Evolutionary conservation across 495 filamentous ascomycete genomes (phyloP), one percentile per base, ranked within the genome.

Genomic region (Massariosphaeria phaeospora): DNA sequence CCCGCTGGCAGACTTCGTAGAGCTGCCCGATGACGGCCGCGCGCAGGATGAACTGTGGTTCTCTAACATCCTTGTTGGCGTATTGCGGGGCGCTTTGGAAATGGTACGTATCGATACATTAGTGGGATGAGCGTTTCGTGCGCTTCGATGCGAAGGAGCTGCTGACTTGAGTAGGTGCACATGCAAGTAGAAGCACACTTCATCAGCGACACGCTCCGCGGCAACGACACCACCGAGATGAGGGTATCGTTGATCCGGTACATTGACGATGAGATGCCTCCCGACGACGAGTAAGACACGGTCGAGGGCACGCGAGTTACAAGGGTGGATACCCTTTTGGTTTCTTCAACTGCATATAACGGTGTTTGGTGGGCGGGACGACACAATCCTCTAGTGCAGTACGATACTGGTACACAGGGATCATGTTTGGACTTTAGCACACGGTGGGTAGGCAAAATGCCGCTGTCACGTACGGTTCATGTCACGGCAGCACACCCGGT

Each of bases 161-260:
- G 36, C 36, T 40, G 36, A 9, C 2, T 12, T 35, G 31, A 17
- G 13, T 54, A 89, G 85, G 84, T 98, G 29, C 93, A 96, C 77
- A 95, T 97, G 90, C 93, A 98, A 74, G 88, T 97, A 18, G 93
- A 98, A 67, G 89, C 88, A 27, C 89, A 95, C 66, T 98, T 96
- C 69, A 85, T 96, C 65, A 96, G 89, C 71, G 93, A 98, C 67
- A 80, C 95, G 50, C 73, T 98, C 36, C 84, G 90, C 38, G 93
- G 93, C 1, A 90, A 96, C 63, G 93, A 98, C 68, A 88, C 85
- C 17, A 97, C 93, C 1, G 93, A 98, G 77, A 96, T 98, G 89
- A 79, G 93, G 65, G 84, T 98, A 66, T 86, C 87, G 26, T 74
- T 98, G 57, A 80, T 96, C 58, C 80, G 93, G 67, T 95, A 94